phyloP scores from a whole-genome alignment of 768 basidiomycete species.

The Crucibulum laeve region DNA sequence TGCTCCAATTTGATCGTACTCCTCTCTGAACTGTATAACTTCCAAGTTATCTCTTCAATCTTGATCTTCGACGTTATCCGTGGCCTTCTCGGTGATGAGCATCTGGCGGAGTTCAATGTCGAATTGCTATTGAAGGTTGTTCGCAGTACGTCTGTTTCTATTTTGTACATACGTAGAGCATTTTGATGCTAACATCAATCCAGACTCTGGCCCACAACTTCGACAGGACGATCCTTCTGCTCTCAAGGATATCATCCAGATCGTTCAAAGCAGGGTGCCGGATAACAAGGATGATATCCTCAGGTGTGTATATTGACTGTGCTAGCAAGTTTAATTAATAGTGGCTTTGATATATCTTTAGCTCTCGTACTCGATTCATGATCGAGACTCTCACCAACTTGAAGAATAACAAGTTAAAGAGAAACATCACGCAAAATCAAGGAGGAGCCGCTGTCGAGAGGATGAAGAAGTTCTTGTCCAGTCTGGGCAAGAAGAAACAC shows the following conservation, averaged over 20 bases:
- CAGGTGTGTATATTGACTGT: slow-evolving; percentile 46
- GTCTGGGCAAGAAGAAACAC: slow-evolving; percentile 73
- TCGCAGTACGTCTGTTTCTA: slow-evolving; percentile 49
- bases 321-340: neutral
- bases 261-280: slow-evolving; percentile 71
- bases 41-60: slow-evolving; percentile 85
- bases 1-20: slow-evolving; percentile 84
- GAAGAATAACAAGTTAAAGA: slow-evolving; percentile 85
- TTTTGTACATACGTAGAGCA: neutral
- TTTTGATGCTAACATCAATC: slow-evolving; percentile 7
- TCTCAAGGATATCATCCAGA: slow-evolving; percentile 84
- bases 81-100: slow-evolving; percentile 54
- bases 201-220: slow-evolving; percentile 90
- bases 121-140: slow-evolving; percentile 85
- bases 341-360: slow-evolving; percentile 21
- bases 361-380: slow-evolving; percentile 93
- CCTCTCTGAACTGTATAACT: slow-evolving; percentile 92
- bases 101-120: slow-evolving; percentile 78
- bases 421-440: slow-evolving; percentile 58
- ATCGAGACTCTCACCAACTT: slow-evolving; percentile 88
- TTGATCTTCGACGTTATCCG: slow-evolving; percentile 91
- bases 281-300: slow-evolving; percentile 42
- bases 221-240: slow-evolving; percentile 90
- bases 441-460: slow-evolving; percentile 74
- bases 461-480: slow-evolving; percentile 84